Evolutionary conservation across 163 green algal species (phyloP).

Genomic region (Scenedesmus sp.): DNA sequence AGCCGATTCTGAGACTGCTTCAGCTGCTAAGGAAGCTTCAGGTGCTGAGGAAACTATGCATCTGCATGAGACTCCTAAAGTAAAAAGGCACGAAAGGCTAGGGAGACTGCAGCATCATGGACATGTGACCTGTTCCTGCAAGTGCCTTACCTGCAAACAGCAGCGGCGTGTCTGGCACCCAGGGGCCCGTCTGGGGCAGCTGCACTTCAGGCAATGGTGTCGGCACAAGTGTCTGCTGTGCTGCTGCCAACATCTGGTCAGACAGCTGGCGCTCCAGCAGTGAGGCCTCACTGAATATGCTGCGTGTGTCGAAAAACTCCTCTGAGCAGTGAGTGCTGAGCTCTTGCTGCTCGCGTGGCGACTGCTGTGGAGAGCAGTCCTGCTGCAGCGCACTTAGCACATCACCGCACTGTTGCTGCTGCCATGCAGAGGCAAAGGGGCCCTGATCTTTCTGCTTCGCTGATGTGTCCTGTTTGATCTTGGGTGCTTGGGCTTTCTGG

Average conservation of each 20-base stretch:
- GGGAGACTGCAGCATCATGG: not conserved
- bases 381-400: not conserved
- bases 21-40: not conserved
- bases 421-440: not conserved
- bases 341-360: not conserved
- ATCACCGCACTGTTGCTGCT: not conserved
- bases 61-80: too few species aligned
- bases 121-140: not conserved
- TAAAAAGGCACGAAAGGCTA: too few species aligned
- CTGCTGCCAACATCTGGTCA: not conserved
- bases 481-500: not conserved
- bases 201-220: not conserved
- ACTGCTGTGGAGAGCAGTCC: not conserved
- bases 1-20: not conserved
- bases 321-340: not conserved
- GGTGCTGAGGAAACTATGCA: too few species aligned
- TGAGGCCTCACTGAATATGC: not conserved
- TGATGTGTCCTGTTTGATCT: not conserved
- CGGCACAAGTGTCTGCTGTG: not conserved
- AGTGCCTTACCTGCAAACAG: not conserved
- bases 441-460: not conserved
- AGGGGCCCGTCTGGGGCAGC: not conserved
- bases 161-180: not conserved
- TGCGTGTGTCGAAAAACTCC: constrained; percentile 4
- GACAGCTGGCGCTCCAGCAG: constrained; percentile 12